Evolutionary conservation across 129 eudicot genomes (phyloP).

Genomic region (Tagetes erecta): DNA sequence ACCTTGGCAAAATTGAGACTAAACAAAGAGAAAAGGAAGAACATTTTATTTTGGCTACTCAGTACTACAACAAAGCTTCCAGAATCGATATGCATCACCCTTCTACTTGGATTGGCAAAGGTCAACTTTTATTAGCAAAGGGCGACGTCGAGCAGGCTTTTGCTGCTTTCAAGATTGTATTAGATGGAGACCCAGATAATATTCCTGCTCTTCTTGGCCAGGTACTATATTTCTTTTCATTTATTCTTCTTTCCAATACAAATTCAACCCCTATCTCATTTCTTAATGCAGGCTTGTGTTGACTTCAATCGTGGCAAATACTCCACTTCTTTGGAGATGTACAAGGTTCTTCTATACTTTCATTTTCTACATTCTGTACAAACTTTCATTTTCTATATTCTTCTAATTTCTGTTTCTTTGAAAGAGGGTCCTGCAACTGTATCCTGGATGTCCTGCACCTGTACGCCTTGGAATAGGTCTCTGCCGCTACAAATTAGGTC

Average conservation of each 20-base stretch:
- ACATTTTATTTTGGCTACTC: constrained; percentile 74
- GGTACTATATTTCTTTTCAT: constrained; percentile 39
- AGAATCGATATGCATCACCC: constrained; percentile 96
- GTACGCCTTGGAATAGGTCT: constrained; percentile 97
- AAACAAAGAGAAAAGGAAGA: constrained; percentile 90
- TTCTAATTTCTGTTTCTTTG: constrained; percentile 23
- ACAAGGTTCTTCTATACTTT: constrained; percentile 64
- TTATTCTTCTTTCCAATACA: no score
- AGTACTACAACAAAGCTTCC: constrained; percentile 93
- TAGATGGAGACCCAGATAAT: constrained; percentile 91
- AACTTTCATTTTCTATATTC: neutral
- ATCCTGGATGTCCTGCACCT: constrained; percentile 84
- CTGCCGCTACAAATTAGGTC: constrained; percentile 93
- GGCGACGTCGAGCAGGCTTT: constrained; percentile 96
- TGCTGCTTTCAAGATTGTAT: constrained; percentile 84
- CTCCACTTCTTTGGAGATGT: constrained; percentile 77
- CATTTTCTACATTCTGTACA: constrained; percentile 16
- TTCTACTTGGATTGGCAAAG: constrained; percentile 99
- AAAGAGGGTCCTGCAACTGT: constrained; percentile 91
- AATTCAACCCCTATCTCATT: no score
- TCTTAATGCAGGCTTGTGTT: constrained; percentile 80
- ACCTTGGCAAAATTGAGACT: constrained; percentile 96
- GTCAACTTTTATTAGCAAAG: constrained; percentile 96
- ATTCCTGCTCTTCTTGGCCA: constrained; percentile 99
- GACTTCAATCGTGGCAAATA: constrained; percentile 87